phyloP scores from a whole-genome alignment of 805 yeast species.

The Sungouiozyma intestinalis region DNA sequence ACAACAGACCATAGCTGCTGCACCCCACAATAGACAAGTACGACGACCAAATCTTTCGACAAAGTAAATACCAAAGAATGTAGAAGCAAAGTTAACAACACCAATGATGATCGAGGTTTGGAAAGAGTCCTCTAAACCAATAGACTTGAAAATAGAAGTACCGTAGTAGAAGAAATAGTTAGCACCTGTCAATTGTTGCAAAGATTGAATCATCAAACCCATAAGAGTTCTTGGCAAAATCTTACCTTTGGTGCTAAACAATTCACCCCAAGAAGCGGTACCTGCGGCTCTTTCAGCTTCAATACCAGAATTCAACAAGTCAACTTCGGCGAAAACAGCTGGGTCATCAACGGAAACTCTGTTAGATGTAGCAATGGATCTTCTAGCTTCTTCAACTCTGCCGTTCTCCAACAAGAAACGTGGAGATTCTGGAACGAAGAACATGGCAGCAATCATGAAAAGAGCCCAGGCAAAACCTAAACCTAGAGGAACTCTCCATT shows the following conservation, averaged over 20 bases:
- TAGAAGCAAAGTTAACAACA: slow-evolving; percentile 48
- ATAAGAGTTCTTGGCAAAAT: slow-evolving; percentile 36
- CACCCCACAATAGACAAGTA: slow-evolving; percentile 38
- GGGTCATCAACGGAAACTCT: slow-evolving; percentile 43
- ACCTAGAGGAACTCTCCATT: slow-evolving; percentile 69
- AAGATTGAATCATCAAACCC: slow-evolving; percentile 46
- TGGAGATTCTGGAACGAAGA: slow-evolving; percentile 64
- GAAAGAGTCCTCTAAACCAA: slow-evolving; percentile 48
- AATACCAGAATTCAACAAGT: slow-evolving; percentile 44
- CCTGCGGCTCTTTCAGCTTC: slow-evolving; percentile 53
- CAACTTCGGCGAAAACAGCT: slow-evolving; percentile 46
- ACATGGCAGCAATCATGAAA: slow-evolving; percentile 29
- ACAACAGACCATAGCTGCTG: slow-evolving; percentile 38
- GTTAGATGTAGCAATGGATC: slow-evolving; percentile 51
- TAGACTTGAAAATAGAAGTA: slow-evolving; percentile 50
- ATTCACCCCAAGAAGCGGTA: slow-evolving; percentile 53
- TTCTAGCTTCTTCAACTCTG: slow-evolving; percentile 51
- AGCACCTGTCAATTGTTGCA: slow-evolving; percentile 54
- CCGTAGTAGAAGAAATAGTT: slow-evolving; percentile 62
- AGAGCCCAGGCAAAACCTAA: slow-evolving; percentile 40
- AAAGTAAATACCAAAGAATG: slow-evolving; percentile 39
- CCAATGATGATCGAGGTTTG: slow-evolving; percentile 50
- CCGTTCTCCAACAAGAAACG: slow-evolving; percentile 48
- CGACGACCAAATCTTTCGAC: slow-evolving; percentile 49
- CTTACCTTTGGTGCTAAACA: slow-evolving; percentile 61